Evolutionary conservation across 805 yeast genomes (phyloP).

Genomic region (Cyberlindnera maritima): DNA sequence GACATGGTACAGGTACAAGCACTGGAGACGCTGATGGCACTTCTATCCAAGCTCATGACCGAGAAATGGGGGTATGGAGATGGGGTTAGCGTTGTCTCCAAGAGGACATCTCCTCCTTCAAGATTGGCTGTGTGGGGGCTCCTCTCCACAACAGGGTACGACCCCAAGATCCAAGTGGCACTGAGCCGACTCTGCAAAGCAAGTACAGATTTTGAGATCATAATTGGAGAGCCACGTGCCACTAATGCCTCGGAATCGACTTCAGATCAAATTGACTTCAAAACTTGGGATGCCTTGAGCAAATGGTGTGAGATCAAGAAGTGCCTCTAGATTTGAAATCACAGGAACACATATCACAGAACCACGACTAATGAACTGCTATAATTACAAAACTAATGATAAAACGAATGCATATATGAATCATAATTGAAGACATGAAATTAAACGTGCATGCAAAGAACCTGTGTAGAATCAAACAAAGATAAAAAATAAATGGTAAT

Average conservation of each 20-base stretch:
- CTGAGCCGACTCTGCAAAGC: constrained; percentile 7
- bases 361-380: not conserved
- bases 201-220: not conserved
- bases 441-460: not conserved
- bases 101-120: not conserved
- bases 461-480: not conserved
- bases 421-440: not conserved
- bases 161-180: constrained; percentile 2
- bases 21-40: constrained; percentile 4
- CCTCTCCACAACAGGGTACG: not conserved
- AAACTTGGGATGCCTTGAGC: not conserved
- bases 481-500: not conserved
- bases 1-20: constrained; percentile 7
- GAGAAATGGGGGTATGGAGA: not conserved
- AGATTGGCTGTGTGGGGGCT: constrained; percentile 11
- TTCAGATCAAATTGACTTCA: not conserved
- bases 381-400: no score
- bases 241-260: not conserved
- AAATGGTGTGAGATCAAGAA: constrained; percentile 4
- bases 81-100: not conserved
- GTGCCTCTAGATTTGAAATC: not conserved
- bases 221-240: constrained; percentile 1
- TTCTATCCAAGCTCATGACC: constrained; percentile 1
- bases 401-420: not conserved
- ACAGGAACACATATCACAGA: no score